These are phyloP conservation scores for Smallanthus sonchifolius DNA, from an alignment of 129 eudicot genomes.

Conservation along the genomic window DNA sequence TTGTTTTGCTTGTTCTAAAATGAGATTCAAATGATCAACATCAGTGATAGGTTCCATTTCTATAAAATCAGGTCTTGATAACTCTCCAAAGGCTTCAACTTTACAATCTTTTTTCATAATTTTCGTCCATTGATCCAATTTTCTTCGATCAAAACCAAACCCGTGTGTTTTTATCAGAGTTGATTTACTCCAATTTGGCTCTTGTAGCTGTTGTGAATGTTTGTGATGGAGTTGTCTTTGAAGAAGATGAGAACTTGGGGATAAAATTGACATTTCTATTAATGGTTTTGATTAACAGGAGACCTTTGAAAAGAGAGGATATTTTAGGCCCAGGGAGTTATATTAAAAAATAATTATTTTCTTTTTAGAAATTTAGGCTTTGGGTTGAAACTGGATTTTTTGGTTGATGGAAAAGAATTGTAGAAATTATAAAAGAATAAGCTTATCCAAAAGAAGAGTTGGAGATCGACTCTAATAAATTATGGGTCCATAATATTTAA, in stretches of 20 bases:
- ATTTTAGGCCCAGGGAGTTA: constrained; percentile 20
- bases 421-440: constrained; percentile 1
- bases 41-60: constrained; percentile 68
- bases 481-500: too few species aligned
- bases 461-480: constrained; percentile 27
- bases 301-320: constrained; percentile 35
- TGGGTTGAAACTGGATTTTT: background rate
- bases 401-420: background rate
- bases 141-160: constrained; percentile 51
- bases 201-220: constrained; percentile 39
- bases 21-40: constrained; percentile 62
- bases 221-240: constrained; percentile 45
- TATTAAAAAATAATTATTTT: background rate
- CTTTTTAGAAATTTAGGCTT: background rate
- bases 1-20: constrained; percentile 49
- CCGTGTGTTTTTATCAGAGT: constrained; percentile 34
- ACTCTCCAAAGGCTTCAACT: constrained; percentile 51
- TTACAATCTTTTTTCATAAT: constrained; percentile 40
- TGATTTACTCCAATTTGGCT: constrained; percentile 25
- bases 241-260: constrained; percentile 64
- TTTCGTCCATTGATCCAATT: constrained; percentile 29
- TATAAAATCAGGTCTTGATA: constrained; percentile 46
- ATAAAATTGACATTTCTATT: constrained; percentile 63
- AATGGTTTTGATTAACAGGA: background rate
- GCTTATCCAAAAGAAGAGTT: constrained; percentile 48